phyloP scores from a whole-genome alignment of 2,329 filamentous ascomycete genomes.

The Penicillium janthinellum region DNA sequence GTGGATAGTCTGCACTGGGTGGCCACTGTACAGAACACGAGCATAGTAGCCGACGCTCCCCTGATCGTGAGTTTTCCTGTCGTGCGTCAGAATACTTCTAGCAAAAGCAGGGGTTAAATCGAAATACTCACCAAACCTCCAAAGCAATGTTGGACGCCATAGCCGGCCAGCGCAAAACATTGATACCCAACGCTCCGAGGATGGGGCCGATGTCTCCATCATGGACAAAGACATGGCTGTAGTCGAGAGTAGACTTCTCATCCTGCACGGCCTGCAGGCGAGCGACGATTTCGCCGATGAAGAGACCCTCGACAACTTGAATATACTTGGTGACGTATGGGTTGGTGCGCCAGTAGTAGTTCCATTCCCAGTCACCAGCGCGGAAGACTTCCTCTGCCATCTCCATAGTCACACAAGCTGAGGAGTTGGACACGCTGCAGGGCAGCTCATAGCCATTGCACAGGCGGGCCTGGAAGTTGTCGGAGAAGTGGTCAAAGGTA shows the following conservation, averaged over 20 bases:
- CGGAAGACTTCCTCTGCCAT: slow-evolving; percentile 43
- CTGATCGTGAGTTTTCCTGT: slow-evolving; percentile 16
- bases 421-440: slow-evolving; percentile 31
- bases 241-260: slow-evolving; percentile 28
- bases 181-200: slow-evolving; percentile 39
- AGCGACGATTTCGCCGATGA: slow-evolving; percentile 41
- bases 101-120: not conserved
- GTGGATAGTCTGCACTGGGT: slow-evolving; percentile 33
- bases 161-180: slow-evolving; percentile 41
- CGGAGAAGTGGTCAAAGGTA: slow-evolving; percentile 44
- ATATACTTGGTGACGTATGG: slow-evolving; percentile 40
- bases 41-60: slow-evolving; percentile 19
- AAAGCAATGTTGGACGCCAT: slow-evolving; percentile 45
- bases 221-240: slow-evolving; percentile 42
- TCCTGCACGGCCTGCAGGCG: slow-evolving; percentile 32
- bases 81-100: not conserved
- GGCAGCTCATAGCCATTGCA: slow-evolving; percentile 45
- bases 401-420: slow-evolving; percentile 34
- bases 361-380: slow-evolving; percentile 47
- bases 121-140: slow-evolving; percentile 38
- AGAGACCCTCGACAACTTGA: slow-evolving; percentile 40
- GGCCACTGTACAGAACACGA: slow-evolving; percentile 36
- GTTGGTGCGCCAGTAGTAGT: slow-evolving; percentile 44
- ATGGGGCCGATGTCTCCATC: slow-evolving; percentile 44
- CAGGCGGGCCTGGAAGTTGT: slow-evolving; percentile 45